Evolutionary conservation across 2,329 filamentous ascomycete genomes (phyloP).

Genomic region (Phaeosphaeria sp.): DNA sequence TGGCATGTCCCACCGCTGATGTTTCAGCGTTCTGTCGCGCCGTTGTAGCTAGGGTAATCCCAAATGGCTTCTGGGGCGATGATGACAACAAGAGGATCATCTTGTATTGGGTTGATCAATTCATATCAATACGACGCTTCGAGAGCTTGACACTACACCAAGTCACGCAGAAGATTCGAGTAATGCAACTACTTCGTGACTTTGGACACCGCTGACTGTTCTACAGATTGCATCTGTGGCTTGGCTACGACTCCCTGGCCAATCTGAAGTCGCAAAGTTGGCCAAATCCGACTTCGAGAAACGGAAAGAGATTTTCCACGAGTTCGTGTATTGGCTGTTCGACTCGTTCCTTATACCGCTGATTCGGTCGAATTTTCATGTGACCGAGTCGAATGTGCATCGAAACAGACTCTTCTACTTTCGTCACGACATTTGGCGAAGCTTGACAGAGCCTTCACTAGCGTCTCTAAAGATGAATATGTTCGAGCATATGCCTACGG

Average conservation of each 20-base stretch:
- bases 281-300: conserved; percentile 77
- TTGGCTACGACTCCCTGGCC: conserved; percentile 72
- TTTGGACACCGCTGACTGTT: conserved; percentile 19
- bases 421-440: conserved; percentile 89
- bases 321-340: conserved; percentile 91
- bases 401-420: conserved; percentile 90
- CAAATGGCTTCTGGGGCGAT: conserved; percentile 75
- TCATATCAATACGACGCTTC: conserved; percentile 78
- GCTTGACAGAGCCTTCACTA: conserved; percentile 76
- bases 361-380: conserved; percentile 86
- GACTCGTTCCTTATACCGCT: conserved; percentile 91
- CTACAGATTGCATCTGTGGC: conserved; percentile 68
- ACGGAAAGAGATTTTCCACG: conserved; percentile 77
- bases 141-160: conserved; percentile 83
- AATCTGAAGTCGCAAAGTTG: conserved; percentile 59
- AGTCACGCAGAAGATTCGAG: conserved; percentile 77
- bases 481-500: conserved; percentile 76
- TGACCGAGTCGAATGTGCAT: conserved; percentile 86
- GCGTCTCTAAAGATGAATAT: conserved; percentile 70
- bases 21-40: conserved; percentile 90
- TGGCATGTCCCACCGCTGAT: conserved; percentile 70
- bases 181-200: conserved; percentile 44
- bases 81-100: conserved; percentile 70
- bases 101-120: conserved; percentile 74
- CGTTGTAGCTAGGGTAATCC: conserved; percentile 74